Conservation (phyloP, 2,329 filamentous ascomycete species). For the Cladosporium oxysporum region DNA sequence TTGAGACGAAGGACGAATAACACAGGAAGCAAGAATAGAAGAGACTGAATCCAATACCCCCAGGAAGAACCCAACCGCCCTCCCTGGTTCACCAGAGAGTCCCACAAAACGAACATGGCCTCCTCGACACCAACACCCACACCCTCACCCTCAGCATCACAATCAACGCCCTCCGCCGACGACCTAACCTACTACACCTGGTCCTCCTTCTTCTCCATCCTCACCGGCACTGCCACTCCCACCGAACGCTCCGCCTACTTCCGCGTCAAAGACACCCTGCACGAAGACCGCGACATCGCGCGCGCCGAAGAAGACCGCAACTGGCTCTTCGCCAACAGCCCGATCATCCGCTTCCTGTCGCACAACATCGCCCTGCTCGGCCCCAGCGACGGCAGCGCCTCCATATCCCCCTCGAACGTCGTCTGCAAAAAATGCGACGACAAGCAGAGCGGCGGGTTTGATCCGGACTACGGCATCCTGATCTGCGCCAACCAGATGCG, state of each 20-base stretch:
- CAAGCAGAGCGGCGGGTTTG: slow-evolving; percentile 79
- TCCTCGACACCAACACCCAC: slow-evolving; percentile 9
- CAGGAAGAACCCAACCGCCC: no score
- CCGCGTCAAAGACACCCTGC: slow-evolving; percentile 69
- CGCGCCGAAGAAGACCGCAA: slow-evolving; percentile 80
- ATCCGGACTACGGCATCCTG: slow-evolving; percentile 81
- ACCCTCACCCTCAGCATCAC: not conserved
- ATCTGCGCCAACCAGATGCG: slow-evolving; percentile 91
- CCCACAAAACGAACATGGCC: not conserved
- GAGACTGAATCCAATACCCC: not conserved
- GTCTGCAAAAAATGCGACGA: slow-evolving; percentile 77
- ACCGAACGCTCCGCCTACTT: slow-evolving; percentile 76
- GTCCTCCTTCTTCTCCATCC: slow-evolving; percentile 82
- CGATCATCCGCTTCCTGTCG: slow-evolving; percentile 81
- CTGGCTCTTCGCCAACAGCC: slow-evolving; percentile 81
- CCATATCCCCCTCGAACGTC: slow-evolving; percentile 73
- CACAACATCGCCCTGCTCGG: slow-evolving; percentile 79
- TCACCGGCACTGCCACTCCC: slow-evolving; percentile 70
- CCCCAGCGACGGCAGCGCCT: slow-evolving; percentile 49
- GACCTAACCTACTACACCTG: slow-evolving; percentile 57
- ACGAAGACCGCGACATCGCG: slow-evolving; percentile 76
- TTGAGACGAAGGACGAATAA: no score
- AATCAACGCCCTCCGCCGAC: slow-evolving; percentile 18
- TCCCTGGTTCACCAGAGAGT: not conserved
- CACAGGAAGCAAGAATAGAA: not conserved